A percentile compares a stretch with the other conserved stretches of the same genome.
Evolutionary conservation across 169 alveolate genomes (phyloP).

Genomic region (Plasmodium fragile): DNA sequence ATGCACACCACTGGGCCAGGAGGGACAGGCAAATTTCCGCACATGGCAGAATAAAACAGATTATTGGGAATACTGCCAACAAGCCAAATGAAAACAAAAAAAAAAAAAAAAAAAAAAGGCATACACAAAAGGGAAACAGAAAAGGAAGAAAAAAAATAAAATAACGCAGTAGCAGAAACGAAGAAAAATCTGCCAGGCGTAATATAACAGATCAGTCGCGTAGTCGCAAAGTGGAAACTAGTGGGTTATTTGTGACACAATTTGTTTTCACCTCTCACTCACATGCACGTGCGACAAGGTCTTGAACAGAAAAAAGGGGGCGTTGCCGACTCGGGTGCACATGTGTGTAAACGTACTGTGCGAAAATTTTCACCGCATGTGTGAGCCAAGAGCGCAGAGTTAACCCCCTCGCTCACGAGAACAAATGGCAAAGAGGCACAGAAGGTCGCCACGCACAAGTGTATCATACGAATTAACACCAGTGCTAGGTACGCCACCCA

Average conservation of each 20-base stretch:
- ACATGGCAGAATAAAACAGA: neutral
- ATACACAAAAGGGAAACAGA: neutral
- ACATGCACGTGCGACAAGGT: neutral
- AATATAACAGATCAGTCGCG: neutral
- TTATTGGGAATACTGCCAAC: neutral
- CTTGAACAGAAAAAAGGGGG: neutral
- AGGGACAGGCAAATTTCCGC: neutral
- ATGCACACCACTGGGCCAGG: neutral
- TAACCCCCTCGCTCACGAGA: conserved; percentile 12
- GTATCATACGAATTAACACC: neutral
- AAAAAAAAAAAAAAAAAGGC: neutral
- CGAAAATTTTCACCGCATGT: neutral
- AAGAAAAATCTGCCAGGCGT: neutral
- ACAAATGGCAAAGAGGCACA: neutral
- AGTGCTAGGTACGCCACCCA: neutral
- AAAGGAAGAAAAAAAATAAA: neutral
- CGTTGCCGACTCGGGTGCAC: neutral
- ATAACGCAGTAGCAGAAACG: neutral
- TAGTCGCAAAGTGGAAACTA: neutral
- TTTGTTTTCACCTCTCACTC: neutral
- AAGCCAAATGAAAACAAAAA: neutral
- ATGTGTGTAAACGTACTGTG: neutral
- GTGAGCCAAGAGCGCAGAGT: neutral
- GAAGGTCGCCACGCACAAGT: neutral
- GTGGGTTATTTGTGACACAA: neutral